phyloP scores from a whole-genome alignment of 2,329 filamentous ascomycete species.

The Didymella pinodella region DNA sequence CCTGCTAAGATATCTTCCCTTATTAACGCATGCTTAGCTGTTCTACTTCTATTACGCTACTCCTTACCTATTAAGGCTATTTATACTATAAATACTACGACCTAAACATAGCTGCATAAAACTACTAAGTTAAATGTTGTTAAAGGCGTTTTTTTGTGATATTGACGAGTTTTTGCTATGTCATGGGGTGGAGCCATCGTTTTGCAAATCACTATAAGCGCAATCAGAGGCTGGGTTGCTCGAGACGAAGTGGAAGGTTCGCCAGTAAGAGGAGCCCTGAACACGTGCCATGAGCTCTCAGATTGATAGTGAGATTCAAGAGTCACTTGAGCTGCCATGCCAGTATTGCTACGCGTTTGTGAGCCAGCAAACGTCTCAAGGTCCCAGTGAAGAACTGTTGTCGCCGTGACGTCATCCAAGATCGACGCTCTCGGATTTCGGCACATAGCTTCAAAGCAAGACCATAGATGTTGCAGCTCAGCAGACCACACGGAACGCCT shows the following conservation, averaged over 20 bases:
- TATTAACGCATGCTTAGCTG: too few species aligned
- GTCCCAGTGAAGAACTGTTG: background rate
- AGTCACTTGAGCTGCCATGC: background rate
- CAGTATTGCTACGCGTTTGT: background rate
- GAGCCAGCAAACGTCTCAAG: background rate
- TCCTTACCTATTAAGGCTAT: too few species aligned
- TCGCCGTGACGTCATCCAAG: background rate
- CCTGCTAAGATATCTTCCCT: too few species aligned
- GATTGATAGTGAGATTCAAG: background rate
- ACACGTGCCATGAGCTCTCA: background rate
- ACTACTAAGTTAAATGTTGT: too few species aligned
- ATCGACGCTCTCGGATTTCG: background rate
- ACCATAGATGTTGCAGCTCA: background rate
- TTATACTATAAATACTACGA: too few species aligned
- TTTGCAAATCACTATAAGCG: too few species aligned
- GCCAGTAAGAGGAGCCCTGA: background rate
- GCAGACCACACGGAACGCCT: background rate
- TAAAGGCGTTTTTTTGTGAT: too few species aligned
- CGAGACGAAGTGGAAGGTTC: background rate
- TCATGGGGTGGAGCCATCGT: too few species aligned
- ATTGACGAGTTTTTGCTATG: too few species aligned
- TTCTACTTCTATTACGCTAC: too few species aligned
- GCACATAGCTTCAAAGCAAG: background rate
- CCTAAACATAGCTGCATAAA: too few species aligned
- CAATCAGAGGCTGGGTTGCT: background rate